Conservation (phyloP, 305 asterid species). For the Plantago coronopus region DNA sequence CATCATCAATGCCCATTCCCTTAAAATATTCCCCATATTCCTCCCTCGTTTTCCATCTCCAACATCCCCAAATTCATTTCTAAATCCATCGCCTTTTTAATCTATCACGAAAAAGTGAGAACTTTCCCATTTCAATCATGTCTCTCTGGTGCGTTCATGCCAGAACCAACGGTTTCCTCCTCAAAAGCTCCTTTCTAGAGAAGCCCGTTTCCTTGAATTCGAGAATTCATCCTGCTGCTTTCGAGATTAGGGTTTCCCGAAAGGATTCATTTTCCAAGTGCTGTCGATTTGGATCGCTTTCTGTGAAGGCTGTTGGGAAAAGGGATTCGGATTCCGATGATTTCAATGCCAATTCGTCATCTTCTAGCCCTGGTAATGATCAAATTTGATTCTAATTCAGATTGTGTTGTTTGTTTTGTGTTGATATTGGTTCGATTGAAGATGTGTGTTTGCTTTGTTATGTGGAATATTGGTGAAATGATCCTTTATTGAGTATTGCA, state of each 20-base stretch:
- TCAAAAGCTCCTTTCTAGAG: constrained; percentile 30
- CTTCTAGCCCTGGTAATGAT: constrained; percentile 40
- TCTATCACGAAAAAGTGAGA: background rate
- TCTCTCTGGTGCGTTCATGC: constrained; percentile 47
- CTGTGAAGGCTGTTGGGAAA: constrained; percentile 42
- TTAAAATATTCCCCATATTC: constrained; percentile 30
- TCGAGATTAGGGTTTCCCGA: constrained; percentile 30
- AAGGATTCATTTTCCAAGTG: constrained; percentile 21
- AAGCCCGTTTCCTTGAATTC: constrained; percentile 35
- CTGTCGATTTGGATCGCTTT: constrained; percentile 32
- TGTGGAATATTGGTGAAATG: constrained; percentile 1
- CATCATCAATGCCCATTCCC: constrained; percentile 17
- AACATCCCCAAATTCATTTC: background rate
- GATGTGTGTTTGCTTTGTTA: constrained; percentile 1
- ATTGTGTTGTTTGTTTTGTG: background rate
- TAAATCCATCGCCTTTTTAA: background rate
- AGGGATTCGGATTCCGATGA: constrained; percentile 37
- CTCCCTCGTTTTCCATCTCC: background rate
- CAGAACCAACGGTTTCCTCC: constrained; percentile 34
- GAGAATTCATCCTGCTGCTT: constrained; percentile 27
- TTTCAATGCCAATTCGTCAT: constrained; percentile 38
- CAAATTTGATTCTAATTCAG: background rate
- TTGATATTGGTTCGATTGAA: constrained; percentile 13
- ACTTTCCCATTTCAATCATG: constrained; percentile 22
- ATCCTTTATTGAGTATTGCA: constrained; percentile 2